Percentiles rank a stretch among this genome's conserved stretches.
Conservation (phyloP, 1,139 yeast species). For the Pichia sp. region DNA sequence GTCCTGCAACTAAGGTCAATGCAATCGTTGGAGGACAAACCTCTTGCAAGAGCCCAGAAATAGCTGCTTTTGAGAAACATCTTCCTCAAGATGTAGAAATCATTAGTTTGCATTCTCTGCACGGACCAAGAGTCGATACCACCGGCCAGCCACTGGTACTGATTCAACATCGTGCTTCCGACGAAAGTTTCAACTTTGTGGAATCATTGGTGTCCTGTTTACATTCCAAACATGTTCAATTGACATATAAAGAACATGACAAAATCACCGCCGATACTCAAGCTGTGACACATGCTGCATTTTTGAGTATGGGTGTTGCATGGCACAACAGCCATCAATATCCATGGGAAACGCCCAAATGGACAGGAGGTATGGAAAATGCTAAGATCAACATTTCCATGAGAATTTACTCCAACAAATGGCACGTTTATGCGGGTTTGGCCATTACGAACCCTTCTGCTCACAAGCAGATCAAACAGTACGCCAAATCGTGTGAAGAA, state of each 20-base stretch:
- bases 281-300: conserved; percentile 98
- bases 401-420: conserved; percentile 84
- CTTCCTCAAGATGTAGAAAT: conserved; percentile 77
- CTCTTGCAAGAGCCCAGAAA: conserved; percentile 88
- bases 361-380: conserved; percentile 93
- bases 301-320: conserved; percentile 93
- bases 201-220: conserved; percentile 61
- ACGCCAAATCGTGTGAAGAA: conserved; percentile 77
- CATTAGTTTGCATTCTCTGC: conserved; percentile 82
- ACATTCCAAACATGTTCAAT: conserved; percentile 66
- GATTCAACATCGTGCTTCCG: conserved; percentile 62
- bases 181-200: conserved; percentile 51
- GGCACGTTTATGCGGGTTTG: conserved; percentile 98
- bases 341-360: conserved; percentile 85
- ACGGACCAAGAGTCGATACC: conserved; percentile 87
- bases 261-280: conserved; percentile 96
- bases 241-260: conserved; percentile 83
- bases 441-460: conserved; percentile 96
- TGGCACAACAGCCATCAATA: conserved; percentile 80
- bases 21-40: conserved; percentile 98
- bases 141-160: conserved; percentile 89
- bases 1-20: conserved; percentile 80
- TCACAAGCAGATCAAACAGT: conserved; percentile 83
- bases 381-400: conserved; percentile 91
- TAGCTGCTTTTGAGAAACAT: conserved; percentile 69